phyloP scores from a whole-genome alignment of 345 rosid genomes.

The Geranium rotundifolium region DNA sequence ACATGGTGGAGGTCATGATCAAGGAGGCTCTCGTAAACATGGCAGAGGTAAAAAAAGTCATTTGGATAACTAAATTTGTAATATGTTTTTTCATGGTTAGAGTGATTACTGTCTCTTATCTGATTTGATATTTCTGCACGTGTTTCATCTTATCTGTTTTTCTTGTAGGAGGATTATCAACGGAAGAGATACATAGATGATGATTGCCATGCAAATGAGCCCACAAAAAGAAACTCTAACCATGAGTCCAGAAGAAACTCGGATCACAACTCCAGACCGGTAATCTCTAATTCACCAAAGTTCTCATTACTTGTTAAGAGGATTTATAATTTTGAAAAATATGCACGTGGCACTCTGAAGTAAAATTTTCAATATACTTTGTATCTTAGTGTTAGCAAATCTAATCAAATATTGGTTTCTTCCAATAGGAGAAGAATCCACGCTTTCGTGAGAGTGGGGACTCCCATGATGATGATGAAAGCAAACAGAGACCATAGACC shows the following conservation, averaged over 20 bases:
- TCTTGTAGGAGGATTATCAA: constrained; percentile 48
- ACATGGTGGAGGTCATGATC: constrained; percentile 57
- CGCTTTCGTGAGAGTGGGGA: constrained; percentile 93
- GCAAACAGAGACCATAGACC: constrained; percentile 35
- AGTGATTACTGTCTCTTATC: background rate
- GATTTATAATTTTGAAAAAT: too few relatives aligned
- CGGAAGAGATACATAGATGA: constrained; percentile 79
- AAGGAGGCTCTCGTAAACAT: constrained; percentile 56
- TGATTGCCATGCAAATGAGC: constrained; percentile 52
- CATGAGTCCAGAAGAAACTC: constrained; percentile 52
- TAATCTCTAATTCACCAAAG: constrained; percentile 11
- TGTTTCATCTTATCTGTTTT: constrained; percentile 6
- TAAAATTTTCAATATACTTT: too few relatives aligned
- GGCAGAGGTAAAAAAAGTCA: constrained; percentile 42
- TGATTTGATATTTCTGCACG: background rate
- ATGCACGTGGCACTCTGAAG: too few relatives aligned
- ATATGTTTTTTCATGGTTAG: background rate
- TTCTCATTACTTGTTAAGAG: background rate
- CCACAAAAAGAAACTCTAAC: constrained; percentile 57
- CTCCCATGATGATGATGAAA: constrained; percentile 84
- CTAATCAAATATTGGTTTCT: background rate
- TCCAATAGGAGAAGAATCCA: constrained; percentile 86
- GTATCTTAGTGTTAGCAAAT: too few relatives aligned
- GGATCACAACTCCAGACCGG: constrained; percentile 65
- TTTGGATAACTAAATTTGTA: background rate